phyloP scores from a whole-genome alignment of 2,329 filamentous ascomycete genomes.

The Sporothrix globosa region DNA sequence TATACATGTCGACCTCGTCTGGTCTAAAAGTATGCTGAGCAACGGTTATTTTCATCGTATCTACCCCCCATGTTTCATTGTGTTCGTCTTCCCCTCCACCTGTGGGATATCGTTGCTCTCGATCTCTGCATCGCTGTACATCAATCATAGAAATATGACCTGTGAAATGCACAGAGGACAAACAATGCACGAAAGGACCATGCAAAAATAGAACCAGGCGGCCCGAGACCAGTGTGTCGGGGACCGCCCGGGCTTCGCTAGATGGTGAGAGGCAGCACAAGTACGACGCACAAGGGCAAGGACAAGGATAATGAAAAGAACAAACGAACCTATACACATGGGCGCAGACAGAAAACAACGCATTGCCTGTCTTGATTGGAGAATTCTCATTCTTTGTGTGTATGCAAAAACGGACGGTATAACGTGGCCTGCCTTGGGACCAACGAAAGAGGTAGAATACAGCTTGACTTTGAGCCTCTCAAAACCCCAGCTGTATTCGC shows the following conservation, averaged over 20 bases:
- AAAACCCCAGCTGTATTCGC: too few species aligned
- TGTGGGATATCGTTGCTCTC: not conserved
- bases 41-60: too few species aligned
- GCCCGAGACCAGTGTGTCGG: conserved; percentile 9
- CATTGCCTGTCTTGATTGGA: not conserved
- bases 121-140: not conserved
- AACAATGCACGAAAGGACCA: not conserved
- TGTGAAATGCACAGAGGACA: too few species aligned
- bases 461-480: too few species aligned
- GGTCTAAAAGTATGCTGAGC: too few species aligned
- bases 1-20: too few species aligned
- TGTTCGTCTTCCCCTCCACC: not conserved
- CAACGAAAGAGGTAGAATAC: not conserved
- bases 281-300: not conserved
- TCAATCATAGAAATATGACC: not conserved
- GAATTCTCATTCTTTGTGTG: not conserved
- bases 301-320: not conserved
- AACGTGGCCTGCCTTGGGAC: not conserved
- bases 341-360: not conserved
- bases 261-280: not conserved
- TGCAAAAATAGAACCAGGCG: not conserved
- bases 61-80: too few species aligned
- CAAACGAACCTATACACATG: not conserved
- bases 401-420: not conserved
- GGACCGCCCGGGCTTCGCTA: not conserved